Conservation (phyloP, 495 filamentous ascomycete genomes). For the Viridothelium virens region DNA sequence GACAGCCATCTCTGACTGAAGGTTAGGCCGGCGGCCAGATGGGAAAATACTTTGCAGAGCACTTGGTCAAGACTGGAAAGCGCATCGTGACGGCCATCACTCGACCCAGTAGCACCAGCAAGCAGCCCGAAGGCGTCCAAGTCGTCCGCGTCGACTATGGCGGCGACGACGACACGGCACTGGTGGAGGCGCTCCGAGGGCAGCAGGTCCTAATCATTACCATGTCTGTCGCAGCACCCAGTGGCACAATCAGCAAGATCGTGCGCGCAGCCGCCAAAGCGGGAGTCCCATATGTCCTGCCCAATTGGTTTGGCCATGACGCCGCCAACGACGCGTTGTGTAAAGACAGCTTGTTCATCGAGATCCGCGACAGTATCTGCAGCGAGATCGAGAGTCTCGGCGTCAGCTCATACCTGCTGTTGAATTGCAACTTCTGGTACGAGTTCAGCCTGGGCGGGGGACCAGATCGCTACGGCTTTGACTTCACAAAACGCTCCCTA, state of each 20-base stretch:
- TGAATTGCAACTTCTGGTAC: conserved; percentile 43
- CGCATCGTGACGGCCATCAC: conserved; percentile 21
- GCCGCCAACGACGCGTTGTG: conserved; percentile 30
- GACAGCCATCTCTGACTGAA: neutral
- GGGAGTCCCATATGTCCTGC: conserved; percentile 49
- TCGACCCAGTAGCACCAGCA: conserved; percentile 15
- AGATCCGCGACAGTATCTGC: neutral
- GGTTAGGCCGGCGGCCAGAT: conserved; percentile 18
- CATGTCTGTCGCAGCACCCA: conserved; percentile 33
- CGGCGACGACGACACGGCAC: neutral
- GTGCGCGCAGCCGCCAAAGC: conserved; percentile 50
- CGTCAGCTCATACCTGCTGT: conserved; percentile 16
- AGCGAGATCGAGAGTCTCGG: conserved; percentile 38
- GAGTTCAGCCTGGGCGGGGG: conserved; percentile 39
- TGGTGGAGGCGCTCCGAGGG: conserved; percentile 18
- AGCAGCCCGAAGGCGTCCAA: conserved; percentile 14
- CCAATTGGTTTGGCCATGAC: conserved; percentile 48
- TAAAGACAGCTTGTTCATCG: conserved; percentile 30
- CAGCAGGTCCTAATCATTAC: conserved; percentile 39
- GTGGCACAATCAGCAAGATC: conserved; percentile 40
- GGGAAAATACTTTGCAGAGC: conserved; percentile 14
- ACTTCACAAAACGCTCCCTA: conserved; percentile 31
- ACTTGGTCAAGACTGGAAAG: conserved; percentile 19
- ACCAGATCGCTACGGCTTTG: conserved; percentile 36
- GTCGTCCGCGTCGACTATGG: conserved; percentile 18